These are phyloP conservation scores for Conidiobolus incongruus DNA, from an alignment of 371 early-diverging fungal species.

Conservation along the genomic window DNA sequence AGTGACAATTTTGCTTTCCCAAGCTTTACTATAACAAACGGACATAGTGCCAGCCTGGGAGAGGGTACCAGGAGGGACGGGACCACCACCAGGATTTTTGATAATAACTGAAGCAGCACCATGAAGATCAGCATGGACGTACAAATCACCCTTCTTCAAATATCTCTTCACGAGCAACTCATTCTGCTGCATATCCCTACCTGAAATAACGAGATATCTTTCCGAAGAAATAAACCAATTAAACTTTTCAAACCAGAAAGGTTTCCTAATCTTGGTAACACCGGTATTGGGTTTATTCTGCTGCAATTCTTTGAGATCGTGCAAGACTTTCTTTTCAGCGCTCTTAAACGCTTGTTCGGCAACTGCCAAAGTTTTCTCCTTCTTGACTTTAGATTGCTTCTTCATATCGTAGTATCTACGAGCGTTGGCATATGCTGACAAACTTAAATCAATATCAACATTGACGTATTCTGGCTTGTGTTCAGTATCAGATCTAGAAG, in stretches of 20 bases:
- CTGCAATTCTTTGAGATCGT: conserved; percentile 29
- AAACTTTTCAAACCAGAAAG: conserved; percentile 99
- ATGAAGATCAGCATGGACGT: conserved; percentile 92
- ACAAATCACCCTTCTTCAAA: conserved; percentile 59
- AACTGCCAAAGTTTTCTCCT: conserved; percentile 71
- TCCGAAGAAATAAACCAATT: conserved; percentile 94
- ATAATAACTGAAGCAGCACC: conserved; percentile 89
- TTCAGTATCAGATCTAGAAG: not conserved
- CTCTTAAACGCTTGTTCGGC: conserved; percentile 65
- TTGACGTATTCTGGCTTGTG: conserved; percentile 12
- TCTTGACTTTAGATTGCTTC: conserved; percentile 58
- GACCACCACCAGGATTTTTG: conserved; percentile 54
- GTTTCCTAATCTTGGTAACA: conserved; percentile 70
- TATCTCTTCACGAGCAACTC: conserved; percentile 88
- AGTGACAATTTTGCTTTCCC: conserved; percentile 94
- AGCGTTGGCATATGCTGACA: conserved; percentile 83
- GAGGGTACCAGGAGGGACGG: conserved; percentile 74
- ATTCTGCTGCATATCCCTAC: conserved; percentile 93
- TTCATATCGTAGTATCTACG: conserved; percentile 70
- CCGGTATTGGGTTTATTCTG: conserved; percentile 42
- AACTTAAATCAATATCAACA: conserved; percentile 67
- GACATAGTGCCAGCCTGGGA: conserved; percentile 94
- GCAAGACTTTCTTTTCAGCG: conserved; percentile 70
- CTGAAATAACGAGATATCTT: conserved; percentile 86
- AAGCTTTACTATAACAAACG: conserved; percentile 87